A percentile compares a stretch with the other conserved stretches of the same genome.
These are phyloP conservation scores for Trametes versicolor DNA, from an alignment of 1,284 basidiomycete species.

Conservation along the genomic window DNA sequence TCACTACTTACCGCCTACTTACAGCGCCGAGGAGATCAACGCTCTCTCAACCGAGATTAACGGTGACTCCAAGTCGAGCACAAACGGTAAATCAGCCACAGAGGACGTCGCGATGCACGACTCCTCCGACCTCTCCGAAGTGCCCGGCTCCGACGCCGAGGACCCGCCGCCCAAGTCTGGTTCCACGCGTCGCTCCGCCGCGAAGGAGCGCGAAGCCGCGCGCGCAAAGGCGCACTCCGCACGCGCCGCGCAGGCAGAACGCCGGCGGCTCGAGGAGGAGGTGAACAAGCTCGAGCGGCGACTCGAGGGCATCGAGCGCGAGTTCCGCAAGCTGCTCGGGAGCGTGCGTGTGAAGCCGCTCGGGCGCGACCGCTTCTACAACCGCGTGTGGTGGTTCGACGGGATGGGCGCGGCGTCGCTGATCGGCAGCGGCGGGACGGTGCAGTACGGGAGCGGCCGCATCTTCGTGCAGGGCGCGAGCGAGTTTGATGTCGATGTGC, in stretches of 20 bases:
- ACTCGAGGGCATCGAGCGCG: constrained; percentile 90
- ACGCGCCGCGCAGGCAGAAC: constrained; percentile 78
- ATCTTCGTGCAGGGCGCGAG: constrained; percentile 92
- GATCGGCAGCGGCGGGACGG: constrained; percentile 75
- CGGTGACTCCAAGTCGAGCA: constrained; percentile 48
- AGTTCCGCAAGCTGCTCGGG: constrained; percentile 89
- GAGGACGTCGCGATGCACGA: constrained; percentile 70
- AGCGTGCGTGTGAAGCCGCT: constrained; percentile 88
- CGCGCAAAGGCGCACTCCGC: constrained; percentile 77
- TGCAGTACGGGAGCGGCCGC: constrained; percentile 88
- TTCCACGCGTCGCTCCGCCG: constrained; percentile 53
- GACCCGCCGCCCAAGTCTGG: constrained; percentile 62
- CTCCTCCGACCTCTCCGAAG: constrained; percentile 77
- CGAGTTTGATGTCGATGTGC: constrained; percentile 76
- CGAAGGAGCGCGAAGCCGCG: constrained; percentile 80
- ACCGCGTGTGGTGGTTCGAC: constrained; percentile 99
- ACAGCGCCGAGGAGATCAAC: constrained; percentile 79
- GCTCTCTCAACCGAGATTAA: constrained; percentile 68
- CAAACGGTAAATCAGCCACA: constrained; percentile 39
- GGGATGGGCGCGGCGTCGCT: constrained; percentile 89
- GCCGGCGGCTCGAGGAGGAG: constrained; percentile 88
- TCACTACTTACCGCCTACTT: neutral
- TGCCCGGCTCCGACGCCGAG: constrained; percentile 52
- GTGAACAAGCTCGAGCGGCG: constrained; percentile 81
- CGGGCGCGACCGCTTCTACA: constrained; percentile 93